These are phyloP conservation scores for Physcomitrium patens DNA, from an alignment of 225 moss, liverwort and hornwort genomes.

Conservation along the genomic window DNA sequence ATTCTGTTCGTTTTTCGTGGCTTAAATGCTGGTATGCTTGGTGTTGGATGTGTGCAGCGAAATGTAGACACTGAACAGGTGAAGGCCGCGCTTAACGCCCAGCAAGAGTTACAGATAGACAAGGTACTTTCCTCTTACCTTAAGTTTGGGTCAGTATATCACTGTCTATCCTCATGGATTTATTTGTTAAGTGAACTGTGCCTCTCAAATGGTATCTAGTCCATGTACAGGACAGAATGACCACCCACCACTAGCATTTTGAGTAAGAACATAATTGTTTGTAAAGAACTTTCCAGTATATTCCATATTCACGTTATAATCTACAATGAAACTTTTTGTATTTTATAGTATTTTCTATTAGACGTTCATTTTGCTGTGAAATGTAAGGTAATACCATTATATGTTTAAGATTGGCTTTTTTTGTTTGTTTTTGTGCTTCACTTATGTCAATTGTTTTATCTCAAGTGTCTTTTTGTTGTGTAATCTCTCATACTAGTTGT, in stretches of 20 bases:
- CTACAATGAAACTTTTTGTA: no score
- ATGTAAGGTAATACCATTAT: no score
- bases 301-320: no score
- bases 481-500: no score
- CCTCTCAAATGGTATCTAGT: slow-evolving; percentile 9
- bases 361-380: no score
- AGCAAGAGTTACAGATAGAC: slow-evolving; percentile 98
- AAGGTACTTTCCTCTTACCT: slow-evolving; percentile 54
- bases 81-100: slow-evolving; percentile 93
- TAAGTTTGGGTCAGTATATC: slow-evolving; percentile 14
- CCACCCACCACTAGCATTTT: not conserved
- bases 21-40: slow-evolving; percentile 20
- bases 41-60: slow-evolving; percentile 60
- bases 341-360: no score
- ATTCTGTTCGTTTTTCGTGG: no score
- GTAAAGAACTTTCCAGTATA: not conserved
- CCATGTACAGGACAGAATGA: not conserved
- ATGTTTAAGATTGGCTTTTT: no score
- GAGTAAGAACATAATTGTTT: slow-evolving; percentile 11
- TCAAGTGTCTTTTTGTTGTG: no score
- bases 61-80: slow-evolving; percentile 96
- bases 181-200: slow-evolving; percentile 20
- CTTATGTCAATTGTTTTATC: no score
- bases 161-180: not conserved
- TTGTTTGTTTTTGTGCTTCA: no score